Conservation (phyloP, 176 grass and related monocot species). For the Raddia distichophylla region DNA sequence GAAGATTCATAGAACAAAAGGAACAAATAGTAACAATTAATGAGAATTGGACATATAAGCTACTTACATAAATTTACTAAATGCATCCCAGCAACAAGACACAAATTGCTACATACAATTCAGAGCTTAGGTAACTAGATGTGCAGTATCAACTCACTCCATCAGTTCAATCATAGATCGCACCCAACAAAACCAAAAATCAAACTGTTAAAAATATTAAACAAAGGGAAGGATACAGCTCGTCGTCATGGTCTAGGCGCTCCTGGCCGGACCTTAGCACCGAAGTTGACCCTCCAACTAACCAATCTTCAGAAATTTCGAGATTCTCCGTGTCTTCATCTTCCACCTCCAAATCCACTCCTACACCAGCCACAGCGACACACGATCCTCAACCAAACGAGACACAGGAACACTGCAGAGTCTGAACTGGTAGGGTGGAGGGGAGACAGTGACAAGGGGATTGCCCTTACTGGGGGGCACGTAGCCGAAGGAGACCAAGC, state of each 20-base stretch:
- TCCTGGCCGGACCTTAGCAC: constrained; percentile 45
- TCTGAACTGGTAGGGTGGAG: background rate
- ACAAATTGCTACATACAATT: background rate
- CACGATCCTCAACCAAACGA: background rate
- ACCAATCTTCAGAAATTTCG: background rate
- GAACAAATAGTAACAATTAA: background rate
- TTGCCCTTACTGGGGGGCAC: constrained; percentile 35
- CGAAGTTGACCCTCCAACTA: constrained; percentile 43
- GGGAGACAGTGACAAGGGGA: background rate
- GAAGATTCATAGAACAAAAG: background rate
- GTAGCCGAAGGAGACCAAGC: constrained; percentile 65
- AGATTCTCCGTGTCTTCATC: constrained; percentile 21
- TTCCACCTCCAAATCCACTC: constrained; percentile 44
- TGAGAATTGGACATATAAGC: background rate
- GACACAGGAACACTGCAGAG: background rate
- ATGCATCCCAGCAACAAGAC: background rate
- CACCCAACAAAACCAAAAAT: background rate
- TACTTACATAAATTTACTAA: constrained; percentile 4
- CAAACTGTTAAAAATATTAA: background rate
- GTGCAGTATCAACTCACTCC: background rate
- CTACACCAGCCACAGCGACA: background rate
- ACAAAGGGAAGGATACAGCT: constrained; percentile 69
- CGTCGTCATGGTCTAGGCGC: constrained; percentile 41
- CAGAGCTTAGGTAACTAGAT: background rate
- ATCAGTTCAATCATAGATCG: constrained; percentile 1